A percentile compares a stretch with the other conserved stretches of the same genome.
Conservation (phyloP, 768 basidiomycete species). For the Boletellus emodensis region DNA sequence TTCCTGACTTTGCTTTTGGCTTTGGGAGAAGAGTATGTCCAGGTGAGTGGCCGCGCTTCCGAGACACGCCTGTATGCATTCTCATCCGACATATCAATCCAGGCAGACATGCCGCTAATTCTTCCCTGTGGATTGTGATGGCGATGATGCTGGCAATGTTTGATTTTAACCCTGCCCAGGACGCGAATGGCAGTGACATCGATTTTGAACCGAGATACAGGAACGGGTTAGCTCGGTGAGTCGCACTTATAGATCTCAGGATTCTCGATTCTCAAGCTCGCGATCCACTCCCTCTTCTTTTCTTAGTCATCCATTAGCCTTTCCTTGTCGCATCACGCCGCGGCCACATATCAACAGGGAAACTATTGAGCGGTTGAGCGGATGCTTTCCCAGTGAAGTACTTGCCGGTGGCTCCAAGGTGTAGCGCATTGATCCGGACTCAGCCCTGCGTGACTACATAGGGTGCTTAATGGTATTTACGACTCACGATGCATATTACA, state of each 20-base stretch:
- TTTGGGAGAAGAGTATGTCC: conserved; percentile 16
- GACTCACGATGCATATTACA: too few species aligned
- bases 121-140: conserved; percentile 8
- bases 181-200: conserved; percentile 3
- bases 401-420: too few species aligned
- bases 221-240: not conserved
- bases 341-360: conserved; percentile 7
- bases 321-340: conserved; percentile 15
- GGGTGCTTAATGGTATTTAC: too few species aligned
- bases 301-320: conserved; percentile 7
- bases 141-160: conserved; percentile 22
- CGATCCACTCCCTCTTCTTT: not conserved
- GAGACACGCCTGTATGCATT: not conserved
- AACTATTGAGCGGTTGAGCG: conserved; percentile 7
- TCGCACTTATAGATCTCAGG: not conserved
- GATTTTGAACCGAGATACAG: conserved; percentile 1
- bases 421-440: too few species aligned
- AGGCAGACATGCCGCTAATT: conserved; percentile 10
- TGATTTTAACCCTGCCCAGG: conserved; percentile 13
- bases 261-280: not conserved
- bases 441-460: too few species aligned
- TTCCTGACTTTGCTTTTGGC: conserved; percentile 12
- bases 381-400: not conserved
- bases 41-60: conserved; percentile 1
- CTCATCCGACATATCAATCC: not conserved